Conservation (phyloP, 148 eudicot species). For the Cornus suecica region DNA sequence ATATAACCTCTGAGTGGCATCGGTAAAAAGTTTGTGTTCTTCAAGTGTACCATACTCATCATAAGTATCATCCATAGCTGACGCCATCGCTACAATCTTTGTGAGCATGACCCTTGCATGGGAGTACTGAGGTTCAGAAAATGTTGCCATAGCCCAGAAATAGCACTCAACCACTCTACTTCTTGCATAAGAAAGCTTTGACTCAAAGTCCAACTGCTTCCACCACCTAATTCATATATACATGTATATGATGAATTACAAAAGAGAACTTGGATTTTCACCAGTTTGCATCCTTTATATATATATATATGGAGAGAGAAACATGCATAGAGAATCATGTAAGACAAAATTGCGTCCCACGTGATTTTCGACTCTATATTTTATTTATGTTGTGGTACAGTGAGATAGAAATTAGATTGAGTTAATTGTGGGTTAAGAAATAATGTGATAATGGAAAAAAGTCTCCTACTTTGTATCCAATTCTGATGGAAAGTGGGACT, state of each 20-base stretch:
- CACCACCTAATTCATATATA: conserved; percentile 30
- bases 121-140: conserved; percentile 22
- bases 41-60: conserved; percentile 22
- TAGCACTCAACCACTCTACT: conserved; percentile 26
- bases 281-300: too few species aligned
- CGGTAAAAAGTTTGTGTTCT: conserved; percentile 17
- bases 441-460: too few species aligned
- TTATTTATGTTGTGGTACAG: too few species aligned
- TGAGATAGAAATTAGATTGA: too few species aligned
- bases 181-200: conserved; percentile 7
- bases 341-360: too few species aligned
- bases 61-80: conserved; percentile 21
- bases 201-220: conserved; percentile 22
- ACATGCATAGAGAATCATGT: too few species aligned
- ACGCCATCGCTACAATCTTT: neutral
- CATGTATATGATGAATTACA: too few species aligned
- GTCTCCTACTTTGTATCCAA: too few species aligned
- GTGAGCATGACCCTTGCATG: conserved; percentile 3
- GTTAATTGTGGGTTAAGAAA: too few species aligned
- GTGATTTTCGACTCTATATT: too few species aligned
- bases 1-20: conserved; percentile 16
- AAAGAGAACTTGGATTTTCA: neutral
- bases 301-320: too few species aligned
- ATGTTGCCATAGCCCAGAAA: conserved; percentile 13
- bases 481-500: too few species aligned